phyloP scores from a whole-genome alignment of 73 alveolate genomes.

The Loxodes magnus region DNA sequence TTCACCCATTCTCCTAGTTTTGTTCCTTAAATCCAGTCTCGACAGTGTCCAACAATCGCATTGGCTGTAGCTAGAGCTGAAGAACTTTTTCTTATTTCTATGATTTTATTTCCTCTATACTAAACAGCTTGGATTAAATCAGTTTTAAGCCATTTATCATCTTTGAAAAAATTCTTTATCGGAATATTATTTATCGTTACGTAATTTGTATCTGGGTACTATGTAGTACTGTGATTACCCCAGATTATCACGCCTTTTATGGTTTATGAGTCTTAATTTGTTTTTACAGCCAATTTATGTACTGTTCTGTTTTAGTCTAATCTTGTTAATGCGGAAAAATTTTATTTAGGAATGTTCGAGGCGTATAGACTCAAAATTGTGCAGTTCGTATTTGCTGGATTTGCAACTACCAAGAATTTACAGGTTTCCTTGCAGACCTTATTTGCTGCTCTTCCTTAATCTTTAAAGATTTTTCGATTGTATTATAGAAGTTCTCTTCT shows the following conservation, averaged over 20 bases:
- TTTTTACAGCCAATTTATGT: conserved; percentile 26
- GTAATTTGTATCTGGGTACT: conserved; percentile 39
- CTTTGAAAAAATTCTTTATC: conserved; percentile 32
- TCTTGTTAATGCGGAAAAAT: conserved; percentile 56
- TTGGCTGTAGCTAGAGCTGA: conserved; percentile 74
- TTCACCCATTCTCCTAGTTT: conserved; percentile 38
- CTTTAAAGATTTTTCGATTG: conserved; percentile 59
- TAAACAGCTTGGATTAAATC: conserved; percentile 58
- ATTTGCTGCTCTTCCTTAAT: conserved; percentile 65
- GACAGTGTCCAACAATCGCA: conserved; percentile 65
- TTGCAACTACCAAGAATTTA: conserved; percentile 76
- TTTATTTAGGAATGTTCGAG: conserved; percentile 62
- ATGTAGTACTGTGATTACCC: conserved; percentile 34
- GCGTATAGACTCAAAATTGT: conserved; percentile 43
- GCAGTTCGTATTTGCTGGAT: conserved; percentile 87
- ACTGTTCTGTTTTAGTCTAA: conserved; percentile 71
- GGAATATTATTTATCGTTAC: too few relatives aligned
- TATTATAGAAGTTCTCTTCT: conserved; percentile 74
- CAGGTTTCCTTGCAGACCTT: conserved; percentile 59
- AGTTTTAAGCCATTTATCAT: conserved; percentile 40
- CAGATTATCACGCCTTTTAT: conserved; percentile 29
- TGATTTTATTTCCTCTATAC: conserved; percentile 75
- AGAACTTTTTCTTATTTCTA: conserved; percentile 60
- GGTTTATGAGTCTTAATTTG: conserved; percentile 12
- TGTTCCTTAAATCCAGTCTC: conserved; percentile 68